Base-by-base conservation (phyloP, 257 asterid species). In the Solanum gracilifrons region DNA sequence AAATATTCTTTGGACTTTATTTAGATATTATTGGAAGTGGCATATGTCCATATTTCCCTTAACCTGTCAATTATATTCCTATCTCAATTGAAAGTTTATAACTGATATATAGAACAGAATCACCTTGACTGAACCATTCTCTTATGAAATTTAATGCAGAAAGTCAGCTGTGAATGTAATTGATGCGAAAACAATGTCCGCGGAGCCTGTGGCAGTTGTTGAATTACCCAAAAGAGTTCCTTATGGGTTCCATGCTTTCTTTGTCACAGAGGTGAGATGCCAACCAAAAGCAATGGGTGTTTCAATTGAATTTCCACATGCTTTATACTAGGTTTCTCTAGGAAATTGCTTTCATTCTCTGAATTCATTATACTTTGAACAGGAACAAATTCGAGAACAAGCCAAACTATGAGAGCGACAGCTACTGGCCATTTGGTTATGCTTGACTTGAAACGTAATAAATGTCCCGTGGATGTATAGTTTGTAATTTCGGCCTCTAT, bases 221-320 rank as follows among this genome's bases (percentile, higher is more conserved):
- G 98, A 95, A 75, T 92, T 96, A 32, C 98, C 98, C 33, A 92
- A 86, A 79, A 88, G 99, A 91, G 99, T 96, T 87, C 99, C 99
- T 8, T 95, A 94, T 68, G 99, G 99, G 27, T 96, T 96, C 92
- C 98, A 96, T 89, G 99, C 99, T 89, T 95, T 96, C 90, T 96
- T 96, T 58, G 98, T 96, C 87, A 92, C 96, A 10, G 98, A 95
- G 98, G 99, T 94, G 74, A 69, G 93, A 75, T 82, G 69, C 29
- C 27, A 77, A 77, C 62, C 35, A 77, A 39, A 39, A 77, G 23
- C 35, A 39, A 77, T 31, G 15, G 31, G 5, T n/a, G 10, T 75
- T 77, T 77, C 13, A n/a, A 41, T 25, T 39, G 36, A 25, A 41
- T 13, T 31, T 41, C 37, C 60, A 25, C 25, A 58, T 58, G 66